A percentile compares a stretch with the other conserved stretches of the same genome.
phyloP scores from a whole-genome alignment of 495 filamentous ascomycete genomes.

The Arthonia radiata region DNA sequence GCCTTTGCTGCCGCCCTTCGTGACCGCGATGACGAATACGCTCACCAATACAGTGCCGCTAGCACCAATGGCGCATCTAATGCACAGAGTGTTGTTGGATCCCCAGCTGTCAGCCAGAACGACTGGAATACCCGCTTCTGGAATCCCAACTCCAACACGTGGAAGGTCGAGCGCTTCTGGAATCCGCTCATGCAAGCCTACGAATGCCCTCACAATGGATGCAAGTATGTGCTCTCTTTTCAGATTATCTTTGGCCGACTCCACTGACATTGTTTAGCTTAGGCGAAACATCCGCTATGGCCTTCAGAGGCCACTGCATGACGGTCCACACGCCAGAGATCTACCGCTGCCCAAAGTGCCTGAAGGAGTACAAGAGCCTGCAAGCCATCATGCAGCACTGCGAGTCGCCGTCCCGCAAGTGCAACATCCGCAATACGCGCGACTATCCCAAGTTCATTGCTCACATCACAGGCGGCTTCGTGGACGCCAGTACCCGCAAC shows the following conservation, averaged over 20 bases:
- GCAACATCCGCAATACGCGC: conserved; percentile 15
- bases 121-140: conserved; percentile 11
- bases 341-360: conserved; percentile 19
- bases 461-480: conserved; percentile 23
- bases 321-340: conserved; percentile 3
- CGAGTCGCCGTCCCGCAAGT: conserved; percentile 19
- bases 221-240: conserved; percentile 9
- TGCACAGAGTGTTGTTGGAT: too few species aligned
- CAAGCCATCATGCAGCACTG: conserved; percentile 23
- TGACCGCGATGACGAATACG: too few species aligned
- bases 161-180: conserved; percentile 10
- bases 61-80: too few species aligned
- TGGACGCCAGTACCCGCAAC: conserved; percentile 6
- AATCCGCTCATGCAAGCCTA: conserved; percentile 7
- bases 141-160: conserved; percentile 10
- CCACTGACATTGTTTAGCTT: conserved; percentile 5
- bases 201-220: conserved; percentile 11
- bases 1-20: too few species aligned
- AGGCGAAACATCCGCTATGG: too few species aligned
- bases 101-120: too few species aligned
- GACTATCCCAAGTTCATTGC: conserved; percentile 19
- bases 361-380: conserved; percentile 18
- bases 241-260: conserved; percentile 2
- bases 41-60: too few species aligned
- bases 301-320: conserved; percentile 1